These are phyloP conservation scores for Pseudogymnoascus sp. DNA, from an alignment of 2,329 filamentous ascomycete species.

Conservation along the genomic window DNA sequence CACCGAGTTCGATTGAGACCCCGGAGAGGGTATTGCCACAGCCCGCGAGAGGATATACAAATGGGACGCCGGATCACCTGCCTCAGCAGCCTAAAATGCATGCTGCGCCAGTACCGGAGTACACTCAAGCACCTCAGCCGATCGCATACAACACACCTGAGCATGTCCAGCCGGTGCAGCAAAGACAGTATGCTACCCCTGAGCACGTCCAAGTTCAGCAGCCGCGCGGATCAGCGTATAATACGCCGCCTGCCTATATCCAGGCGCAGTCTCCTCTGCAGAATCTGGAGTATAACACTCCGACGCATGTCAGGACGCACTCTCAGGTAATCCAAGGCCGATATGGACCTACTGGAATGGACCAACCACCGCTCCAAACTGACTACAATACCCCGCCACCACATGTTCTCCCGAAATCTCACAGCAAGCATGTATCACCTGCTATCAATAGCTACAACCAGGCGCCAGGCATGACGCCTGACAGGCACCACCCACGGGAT, in stretches of 20 bases:
- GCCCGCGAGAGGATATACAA: background rate
- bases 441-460: background rate
- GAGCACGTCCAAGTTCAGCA: conserved; percentile 35
- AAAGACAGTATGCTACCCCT: conserved; percentile 27
- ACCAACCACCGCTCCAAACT: background rate
- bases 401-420: conserved; percentile 15
- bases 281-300: conserved; percentile 34
- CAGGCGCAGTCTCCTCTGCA: conserved; percentile 46
- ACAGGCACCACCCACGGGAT: background rate
- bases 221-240: conserved; percentile 32
- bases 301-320: conserved; percentile 10
- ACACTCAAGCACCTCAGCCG: background rate
- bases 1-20: conserved; percentile 30
- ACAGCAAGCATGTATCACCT: conserved; percentile 9
- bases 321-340: background rate
- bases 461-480: background rate
- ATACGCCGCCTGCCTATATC: conserved; percentile 35
- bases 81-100: background rate
- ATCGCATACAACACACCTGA: background rate
- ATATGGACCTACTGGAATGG: background rate
- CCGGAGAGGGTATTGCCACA: background rate
- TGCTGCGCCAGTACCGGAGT: background rate
- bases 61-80: background rate
- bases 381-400: background rate
- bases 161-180: conserved; percentile 17